Conservation (phyloP, 1,284 basidiomycete species). For the Trametes pubescens region DNA sequence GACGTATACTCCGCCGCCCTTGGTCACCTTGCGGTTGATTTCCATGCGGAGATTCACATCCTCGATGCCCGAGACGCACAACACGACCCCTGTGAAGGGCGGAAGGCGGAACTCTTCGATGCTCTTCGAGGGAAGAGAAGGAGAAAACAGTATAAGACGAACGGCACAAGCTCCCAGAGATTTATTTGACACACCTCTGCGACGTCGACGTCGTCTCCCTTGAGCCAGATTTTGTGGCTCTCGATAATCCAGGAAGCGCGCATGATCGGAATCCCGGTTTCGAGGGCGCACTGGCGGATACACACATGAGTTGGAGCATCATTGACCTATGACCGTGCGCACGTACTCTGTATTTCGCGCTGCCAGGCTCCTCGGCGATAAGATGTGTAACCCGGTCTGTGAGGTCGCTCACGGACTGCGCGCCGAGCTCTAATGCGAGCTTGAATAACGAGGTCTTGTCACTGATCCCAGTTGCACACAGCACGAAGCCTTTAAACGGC, state of each 20-base stretch:
- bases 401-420: conserved; percentile 67
- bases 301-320: background rate
- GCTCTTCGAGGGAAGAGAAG: conserved; percentile 48
- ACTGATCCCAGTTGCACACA: conserved; percentile 77
- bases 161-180: too few relatives aligned
- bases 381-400: conserved; percentile 86
- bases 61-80: conserved; percentile 75
- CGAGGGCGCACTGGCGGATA: conserved; percentile 69
- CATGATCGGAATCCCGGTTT: conserved; percentile 78
- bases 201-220: conserved; percentile 78
- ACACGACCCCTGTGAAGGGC: conserved; percentile 66
- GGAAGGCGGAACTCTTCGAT: conserved; percentile 64
- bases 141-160: background rate
- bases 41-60: conserved; percentile 59
- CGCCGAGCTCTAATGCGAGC: conserved; percentile 80
- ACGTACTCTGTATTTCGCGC: conserved; percentile 75
- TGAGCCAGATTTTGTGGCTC: conserved; percentile 75
- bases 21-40: conserved; percentile 62
- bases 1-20: conserved; percentile 64
- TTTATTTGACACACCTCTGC: conserved; percentile 44
- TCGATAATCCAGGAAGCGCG: conserved; percentile 75
- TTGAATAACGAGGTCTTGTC: conserved; percentile 80
- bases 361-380: conserved; percentile 71
- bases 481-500: conserved; percentile 67
- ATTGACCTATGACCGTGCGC: too few relatives aligned